These are phyloP conservation scores for Termitomyces sp. DNA, from an alignment of 768 basidiomycete species.

Conservation along the genomic window DNA sequence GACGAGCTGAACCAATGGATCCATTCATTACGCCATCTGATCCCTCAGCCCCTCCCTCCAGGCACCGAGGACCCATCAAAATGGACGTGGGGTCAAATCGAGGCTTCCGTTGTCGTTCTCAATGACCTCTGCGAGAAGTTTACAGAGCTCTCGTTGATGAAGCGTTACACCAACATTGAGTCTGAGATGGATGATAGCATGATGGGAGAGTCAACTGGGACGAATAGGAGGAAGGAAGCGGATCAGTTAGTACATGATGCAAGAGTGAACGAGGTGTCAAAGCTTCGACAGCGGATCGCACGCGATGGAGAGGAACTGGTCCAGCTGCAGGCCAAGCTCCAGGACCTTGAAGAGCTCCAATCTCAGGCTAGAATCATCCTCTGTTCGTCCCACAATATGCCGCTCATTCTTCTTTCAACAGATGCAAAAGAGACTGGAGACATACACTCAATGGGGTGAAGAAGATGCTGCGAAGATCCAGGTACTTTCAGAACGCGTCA, in stretches of 20 bases:
- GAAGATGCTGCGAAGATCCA: constrained; percentile 5
- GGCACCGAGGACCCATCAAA: not conserved
- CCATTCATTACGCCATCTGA: not conserved
- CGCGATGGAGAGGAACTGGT: constrained; percentile 1
- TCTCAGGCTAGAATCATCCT: not conserved
- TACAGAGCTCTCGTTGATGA: not conserved
- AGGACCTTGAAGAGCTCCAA: constrained; percentile 2
- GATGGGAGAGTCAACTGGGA: too few species aligned
- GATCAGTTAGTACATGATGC: not conserved
- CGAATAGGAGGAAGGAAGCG: not conserved
- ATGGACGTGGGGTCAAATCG: constrained; percentile 14
- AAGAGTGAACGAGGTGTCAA: not conserved
- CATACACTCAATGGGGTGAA: constrained; percentile 1
- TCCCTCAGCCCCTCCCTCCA: not conserved
- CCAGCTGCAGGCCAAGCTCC: constrained; percentile 2
- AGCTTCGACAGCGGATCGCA: not conserved
- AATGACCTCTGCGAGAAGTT: constrained; percentile 1
- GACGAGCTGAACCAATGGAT: constrained; percentile 9
- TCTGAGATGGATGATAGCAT: not conserved
- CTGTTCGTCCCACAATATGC: too few species aligned
- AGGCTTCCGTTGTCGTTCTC: not conserved
- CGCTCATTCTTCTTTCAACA: not conserved
- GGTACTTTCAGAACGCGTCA: not conserved
- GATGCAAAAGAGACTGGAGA: constrained; percentile 6
- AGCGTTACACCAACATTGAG: not conserved